These are phyloP conservation scores for Draba incana DNA, from an alignment of 345 rosid genomes.

Conservation along the genomic window DNA sequence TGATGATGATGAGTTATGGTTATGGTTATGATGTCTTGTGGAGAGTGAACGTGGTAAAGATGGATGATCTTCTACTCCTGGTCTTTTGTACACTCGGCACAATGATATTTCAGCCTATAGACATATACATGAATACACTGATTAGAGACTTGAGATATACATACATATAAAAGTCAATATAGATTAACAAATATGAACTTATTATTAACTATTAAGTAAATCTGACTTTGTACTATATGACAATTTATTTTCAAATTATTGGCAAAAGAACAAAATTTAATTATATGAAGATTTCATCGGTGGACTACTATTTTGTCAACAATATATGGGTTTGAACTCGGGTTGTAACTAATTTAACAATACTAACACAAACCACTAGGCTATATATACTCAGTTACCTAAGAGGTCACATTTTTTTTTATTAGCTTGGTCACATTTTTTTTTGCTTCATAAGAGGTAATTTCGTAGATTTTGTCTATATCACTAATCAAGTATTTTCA, in stretches of 20 bases:
- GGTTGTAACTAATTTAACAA: too few relatives aligned
- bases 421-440: background rate
- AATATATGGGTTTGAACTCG: too few relatives aligned
- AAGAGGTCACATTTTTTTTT: background rate
- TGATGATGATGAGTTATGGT: conserved; percentile 37
- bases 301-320: background rate
- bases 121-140: conserved; percentile 5
- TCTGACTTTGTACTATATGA: too few relatives aligned
- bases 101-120: conserved; percentile 84
- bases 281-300: background rate
- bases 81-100: conserved; percentile 93
- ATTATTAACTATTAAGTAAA: too few relatives aligned
- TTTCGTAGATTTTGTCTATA: too few relatives aligned
- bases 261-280: background rate
- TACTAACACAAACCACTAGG: too few relatives aligned
- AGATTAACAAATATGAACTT: background rate
- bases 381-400: too few relatives aligned
- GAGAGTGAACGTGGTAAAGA: conserved; percentile 74
- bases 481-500: too few relatives aligned
- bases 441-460: too few relatives aligned
- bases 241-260: too few relatives aligned
- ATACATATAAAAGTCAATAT: background rate
- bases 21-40: conserved; percentile 45
- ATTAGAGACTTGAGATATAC: conserved; percentile 13
- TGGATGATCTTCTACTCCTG: conserved; percentile 94